phyloP scores from a whole-genome alignment of 495 filamentous ascomycete species.

The Lepidopterella palustris region DNA sequence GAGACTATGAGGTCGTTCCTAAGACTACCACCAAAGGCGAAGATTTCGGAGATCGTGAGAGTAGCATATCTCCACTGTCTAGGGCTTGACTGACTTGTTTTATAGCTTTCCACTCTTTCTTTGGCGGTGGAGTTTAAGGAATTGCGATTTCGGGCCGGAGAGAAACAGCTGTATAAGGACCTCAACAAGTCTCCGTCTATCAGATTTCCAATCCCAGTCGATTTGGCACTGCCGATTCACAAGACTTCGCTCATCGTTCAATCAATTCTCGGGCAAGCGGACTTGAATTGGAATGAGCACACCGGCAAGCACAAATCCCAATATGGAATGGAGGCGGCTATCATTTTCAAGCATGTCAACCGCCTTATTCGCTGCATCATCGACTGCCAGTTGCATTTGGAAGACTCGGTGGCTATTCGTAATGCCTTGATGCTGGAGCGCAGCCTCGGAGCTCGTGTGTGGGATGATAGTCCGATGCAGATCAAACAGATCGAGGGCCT shows the following conservation, averaged over 20 bases:
- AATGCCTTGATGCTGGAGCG: constrained; percentile 74
- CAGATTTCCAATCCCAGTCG: constrained; percentile 74
- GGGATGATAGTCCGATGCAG: constrained; percentile 80
- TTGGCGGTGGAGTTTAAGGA: constrained; percentile 76
- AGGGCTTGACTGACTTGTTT: neutral
- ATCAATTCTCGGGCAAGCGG: constrained; percentile 66
- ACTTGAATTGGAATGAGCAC: constrained; percentile 59
- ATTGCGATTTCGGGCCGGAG: constrained; percentile 63
- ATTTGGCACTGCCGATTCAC: constrained; percentile 62
- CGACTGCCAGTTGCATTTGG: constrained; percentile 66
- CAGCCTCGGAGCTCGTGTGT: constrained; percentile 69
- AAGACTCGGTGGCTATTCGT: constrained; percentile 59
- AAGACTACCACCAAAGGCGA: constrained; percentile 52
- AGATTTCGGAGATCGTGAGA: constrained; percentile 66
- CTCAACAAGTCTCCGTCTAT: constrained; percentile 70
- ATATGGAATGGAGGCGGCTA: constrained; percentile 59
- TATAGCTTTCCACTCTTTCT: constrained; percentile 56
- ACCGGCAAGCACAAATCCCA: constrained; percentile 54
- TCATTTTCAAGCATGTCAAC: constrained; percentile 68
- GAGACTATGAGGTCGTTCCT: constrained; percentile 79
- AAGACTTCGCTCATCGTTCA: constrained; percentile 88
- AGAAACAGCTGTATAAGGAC: constrained; percentile 72
- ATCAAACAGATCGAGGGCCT: constrained; percentile 84
- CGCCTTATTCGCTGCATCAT: constrained; percentile 77
- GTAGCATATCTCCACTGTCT: neutral